Percentiles rank a stretch among this genome's conserved stretches.
phyloP scores from a whole-genome alignment of 768 basidiomycete species.

The Auricularia cornea region DNA sequence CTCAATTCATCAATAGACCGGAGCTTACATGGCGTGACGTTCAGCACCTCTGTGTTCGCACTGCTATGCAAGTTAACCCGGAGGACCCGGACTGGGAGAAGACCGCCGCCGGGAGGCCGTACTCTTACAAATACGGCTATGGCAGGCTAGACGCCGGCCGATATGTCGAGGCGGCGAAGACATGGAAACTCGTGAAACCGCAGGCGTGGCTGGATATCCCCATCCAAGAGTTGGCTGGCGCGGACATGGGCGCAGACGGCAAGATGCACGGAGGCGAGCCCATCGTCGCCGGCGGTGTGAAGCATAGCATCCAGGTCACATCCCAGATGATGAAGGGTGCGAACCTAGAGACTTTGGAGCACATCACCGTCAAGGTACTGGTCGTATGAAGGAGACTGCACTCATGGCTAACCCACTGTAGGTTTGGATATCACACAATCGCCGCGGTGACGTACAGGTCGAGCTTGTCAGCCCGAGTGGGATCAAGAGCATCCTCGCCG shows the following conservation, averaged over 20 bases:
- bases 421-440: conserved; percentile 81
- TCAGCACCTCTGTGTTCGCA: conserved; percentile 79
- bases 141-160: conserved; percentile 78
- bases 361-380: conserved; percentile 67
- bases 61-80: conserved; percentile 68
- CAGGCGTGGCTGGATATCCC: conserved; percentile 84
- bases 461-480: conserved; percentile 80
- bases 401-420: not conserved
- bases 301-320: conserved; percentile 56
- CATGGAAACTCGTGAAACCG: conserved; percentile 85
- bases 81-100: conserved; percentile 92
- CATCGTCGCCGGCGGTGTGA: conserved; percentile 59
- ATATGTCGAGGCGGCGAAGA: conserved; percentile 71
- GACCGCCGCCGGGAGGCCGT: conserved; percentile 59
- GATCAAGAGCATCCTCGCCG: conserved; percentile 75
- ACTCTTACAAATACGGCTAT: conserved; percentile 93
- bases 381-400: not conserved
- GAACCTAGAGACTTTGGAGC: conserved; percentile 87
- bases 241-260: conserved; percentile 45
- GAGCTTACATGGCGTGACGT: conserved; percentile 96
- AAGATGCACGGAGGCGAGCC: conserved; percentile 54
- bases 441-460: conserved; percentile 89
- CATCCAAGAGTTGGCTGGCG: conserved; percentile 56
- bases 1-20: conserved; percentile 42
- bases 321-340: conserved; percentile 53